phyloP scores from a whole-genome alignment of 2,329 filamentous ascomycete genomes.

The Diplocarpon mali region DNA sequence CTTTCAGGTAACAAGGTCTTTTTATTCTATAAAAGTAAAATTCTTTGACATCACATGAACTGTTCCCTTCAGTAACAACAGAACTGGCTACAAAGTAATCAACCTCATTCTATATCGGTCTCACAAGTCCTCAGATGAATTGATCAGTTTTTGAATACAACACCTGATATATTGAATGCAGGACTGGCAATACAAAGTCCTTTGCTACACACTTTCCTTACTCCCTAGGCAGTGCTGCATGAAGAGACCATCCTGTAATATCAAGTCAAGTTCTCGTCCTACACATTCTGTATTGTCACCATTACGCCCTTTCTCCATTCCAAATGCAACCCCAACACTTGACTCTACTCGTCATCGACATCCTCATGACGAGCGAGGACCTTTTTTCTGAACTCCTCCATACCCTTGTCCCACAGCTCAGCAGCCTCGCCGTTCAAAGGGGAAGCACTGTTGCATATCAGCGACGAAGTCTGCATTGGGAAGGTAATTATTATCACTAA shows the following conservation, averaged over 20 bases:
- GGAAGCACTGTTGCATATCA: slow-evolving; percentile 53
- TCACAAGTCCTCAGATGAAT: neutral
- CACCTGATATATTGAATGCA: slow-evolving; percentile 1
- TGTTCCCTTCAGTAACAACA: no score
- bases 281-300: slow-evolving; percentile 13
- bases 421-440: slow-evolving; percentile 94
- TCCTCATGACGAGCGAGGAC: slow-evolving; percentile 52
- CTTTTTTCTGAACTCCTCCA: slow-evolving; percentile 76
- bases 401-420: slow-evolving; percentile 86
- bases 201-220: slow-evolving; percentile 14
- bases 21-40: no score
- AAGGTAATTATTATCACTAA: slow-evolving; percentile 37
- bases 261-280: slow-evolving; percentile 11
- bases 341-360: slow-evolving; percentile 49
- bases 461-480: neutral
- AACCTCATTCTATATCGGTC: no score
- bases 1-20: no score
- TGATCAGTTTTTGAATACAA: slow-evolving; percentile 1
- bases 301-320: slow-evolving; percentile 3
- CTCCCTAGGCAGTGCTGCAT: slow-evolving; percentile 14
- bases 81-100: no score
- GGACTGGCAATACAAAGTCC: slow-evolving; percentile 12
- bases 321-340: slow-evolving; percentile 1
- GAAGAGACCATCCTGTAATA: slow-evolving; percentile 8
- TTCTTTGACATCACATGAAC: no score